Evolutionary conservation across 2,329 filamentous ascomycete genomes (phyloP).

Genomic region (Catunica adiposa): DNA sequence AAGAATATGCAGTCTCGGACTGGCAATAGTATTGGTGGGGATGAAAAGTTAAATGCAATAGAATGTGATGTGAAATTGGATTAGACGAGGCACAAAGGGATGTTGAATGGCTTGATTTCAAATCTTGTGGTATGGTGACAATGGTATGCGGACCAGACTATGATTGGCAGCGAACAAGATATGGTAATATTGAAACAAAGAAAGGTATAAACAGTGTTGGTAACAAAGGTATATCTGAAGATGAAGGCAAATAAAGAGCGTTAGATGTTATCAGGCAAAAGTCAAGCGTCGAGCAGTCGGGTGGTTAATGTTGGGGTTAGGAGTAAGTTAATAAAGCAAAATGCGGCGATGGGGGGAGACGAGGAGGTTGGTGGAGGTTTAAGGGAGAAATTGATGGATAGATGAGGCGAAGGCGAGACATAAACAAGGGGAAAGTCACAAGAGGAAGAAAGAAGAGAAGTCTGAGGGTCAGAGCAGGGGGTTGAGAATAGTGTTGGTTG

Average conservation of each 20-base stretch:
- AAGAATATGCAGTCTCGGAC: background rate
- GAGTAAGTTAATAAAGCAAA: conserved; percentile 3
- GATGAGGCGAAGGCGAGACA: conserved; percentile 4
- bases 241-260: background rate
- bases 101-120: background rate
- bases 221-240: background rate
- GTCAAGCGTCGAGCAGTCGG: background rate
- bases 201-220: background rate
- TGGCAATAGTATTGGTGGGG: background rate
- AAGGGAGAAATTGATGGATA: conserved; percentile 7
- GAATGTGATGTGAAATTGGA: background rate
- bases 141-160: background rate
- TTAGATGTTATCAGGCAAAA: background rate
- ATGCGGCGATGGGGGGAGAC: background rate
- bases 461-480: background rate
- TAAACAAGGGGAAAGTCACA: background rate
- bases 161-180: background rate
- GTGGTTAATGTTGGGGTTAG: conserved; percentile 6
- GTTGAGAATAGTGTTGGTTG: background rate
- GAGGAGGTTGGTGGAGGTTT: background rate
- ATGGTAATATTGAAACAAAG: background rate
- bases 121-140: conserved; percentile 2
- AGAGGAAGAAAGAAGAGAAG: conserved; percentile 6
- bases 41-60: background rate
- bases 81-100: background rate